A percentile compares a stretch with the other conserved stretches of the same genome.
phyloP scores from a whole-genome alignment of 2,329 filamentous ascomycete genomes.

The Pestalotiopsis sp. region DNA sequence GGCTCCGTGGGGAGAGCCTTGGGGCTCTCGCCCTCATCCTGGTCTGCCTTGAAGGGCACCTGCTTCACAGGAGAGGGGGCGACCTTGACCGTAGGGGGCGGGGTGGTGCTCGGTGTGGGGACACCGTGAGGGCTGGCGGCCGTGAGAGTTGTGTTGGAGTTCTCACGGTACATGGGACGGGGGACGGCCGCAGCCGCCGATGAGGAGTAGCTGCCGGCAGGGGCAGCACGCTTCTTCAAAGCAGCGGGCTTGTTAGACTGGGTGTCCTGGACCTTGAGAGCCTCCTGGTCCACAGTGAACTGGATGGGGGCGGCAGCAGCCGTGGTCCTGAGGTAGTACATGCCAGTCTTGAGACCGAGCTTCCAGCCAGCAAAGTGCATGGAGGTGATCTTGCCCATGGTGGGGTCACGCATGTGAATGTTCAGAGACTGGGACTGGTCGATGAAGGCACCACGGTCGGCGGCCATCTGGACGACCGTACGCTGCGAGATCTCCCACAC shows the following conservation, averaged over 20 bases:
- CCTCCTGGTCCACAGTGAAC: conserved; percentile 98
- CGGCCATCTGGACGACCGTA: conserved; percentile 94
- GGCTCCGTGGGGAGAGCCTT: conserved; percentile 77
- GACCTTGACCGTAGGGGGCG: conserved; percentile 54
- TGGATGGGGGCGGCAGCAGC: conserved; percentile 96
- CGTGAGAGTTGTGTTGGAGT: conserved; percentile 34
- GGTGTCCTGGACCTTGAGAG: conserved; percentile 83
- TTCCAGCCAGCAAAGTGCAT: conserved; percentile 99
- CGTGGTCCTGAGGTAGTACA: conserved; percentile 99
- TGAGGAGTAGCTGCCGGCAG: conserved; percentile 57
- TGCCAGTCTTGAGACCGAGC: conserved; percentile 97
- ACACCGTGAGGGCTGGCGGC: conserved; percentile 58
- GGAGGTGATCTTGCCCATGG: conserved; percentile 99
- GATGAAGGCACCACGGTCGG: conserved; percentile 97
- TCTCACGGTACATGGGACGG: conserved; percentile 48
- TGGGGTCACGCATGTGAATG: conserved; percentile 99
- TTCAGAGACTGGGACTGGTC: conserved; percentile 99
- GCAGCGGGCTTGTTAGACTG: conserved; percentile 66
- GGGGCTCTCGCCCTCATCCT: conserved; percentile 76
- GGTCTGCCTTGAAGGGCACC: conserved; percentile 74
- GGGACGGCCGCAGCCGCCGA: conserved; percentile 61
- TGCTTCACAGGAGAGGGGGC: conserved; percentile 61
- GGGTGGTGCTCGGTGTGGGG: conserved; percentile 69
- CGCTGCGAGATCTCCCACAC: conserved; percentile 99
- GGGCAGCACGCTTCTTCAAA: conserved; percentile 70